Evolutionary conservation across 2,329 filamentous ascomycete genomes (phyloP), one percentile per base, ranked within the genome.

Genomic region (Penicillium polonicum): DNA sequence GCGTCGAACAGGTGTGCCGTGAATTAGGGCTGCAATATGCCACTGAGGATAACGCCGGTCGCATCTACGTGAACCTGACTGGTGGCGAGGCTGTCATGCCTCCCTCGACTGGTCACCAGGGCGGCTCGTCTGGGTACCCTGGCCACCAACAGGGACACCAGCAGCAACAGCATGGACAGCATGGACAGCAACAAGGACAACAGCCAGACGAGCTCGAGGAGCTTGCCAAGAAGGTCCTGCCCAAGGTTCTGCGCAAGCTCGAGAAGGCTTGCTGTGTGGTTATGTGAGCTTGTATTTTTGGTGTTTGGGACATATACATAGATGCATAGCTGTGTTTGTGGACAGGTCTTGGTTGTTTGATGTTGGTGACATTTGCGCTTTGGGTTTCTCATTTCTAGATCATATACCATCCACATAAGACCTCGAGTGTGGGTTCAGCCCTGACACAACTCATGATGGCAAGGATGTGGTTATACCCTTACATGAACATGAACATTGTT

Each of bases 11-110:
- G 72, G 81, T 97, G 48, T 96, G 93, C 75, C 83, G 80, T 48
- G 89, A 97, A 72, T 77, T 96, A 44, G 91, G 92, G 0, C 80
- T 99, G 54, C 84, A 92, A 68, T 97, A 89, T 75, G 78, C 83
- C 56, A 95, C 91, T 1, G 94, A 97, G 79, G 88, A 89, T 48
- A 97, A 99, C 67, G 89, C 88, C 9, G 94, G 94, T 0, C 80
- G 92, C 17, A 92, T 99, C 42, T 96, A 91, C 71, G 85, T 97
- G 60, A 89, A 97, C 71, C 80, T 97, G 62, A 85, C 88, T 65
- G 91, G 92, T 55, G 89, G 87, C 13, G 80, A 85, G 48, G 86
- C 85, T 3, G 70, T 76, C 41, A 76, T 76, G 74, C 80, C 78
- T 13, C 49, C 63, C 0, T 59, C 63, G 45, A 63, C 58, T 23